Evolutionary conservation across 192 early-diverging fungal genomes (phyloP).

Genomic region (Spizellomyces punctatus): DNA sequence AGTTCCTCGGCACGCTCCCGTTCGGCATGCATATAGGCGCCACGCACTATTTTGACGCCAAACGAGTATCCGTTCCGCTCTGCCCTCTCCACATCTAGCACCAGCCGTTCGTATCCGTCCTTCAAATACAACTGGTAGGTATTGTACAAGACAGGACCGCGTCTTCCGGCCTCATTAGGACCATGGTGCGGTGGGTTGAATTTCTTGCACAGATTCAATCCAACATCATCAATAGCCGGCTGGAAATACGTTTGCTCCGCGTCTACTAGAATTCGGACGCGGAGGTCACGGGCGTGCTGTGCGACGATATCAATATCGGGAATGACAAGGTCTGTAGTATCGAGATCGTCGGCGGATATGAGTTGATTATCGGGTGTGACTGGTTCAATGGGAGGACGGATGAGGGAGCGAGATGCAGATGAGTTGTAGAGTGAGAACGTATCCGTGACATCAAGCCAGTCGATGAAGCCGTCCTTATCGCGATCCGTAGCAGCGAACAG

Average conservation of each 20-base stretch:
- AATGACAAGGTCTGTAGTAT: constrained; percentile 70
- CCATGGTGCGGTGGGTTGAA: constrained; percentile 62
- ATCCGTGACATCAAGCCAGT: constrained; percentile 67
- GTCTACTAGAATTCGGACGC: constrained; percentile 84
- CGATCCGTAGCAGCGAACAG: constrained; percentile 50
- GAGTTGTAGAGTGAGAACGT: constrained; percentile 68
- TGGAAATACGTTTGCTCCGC: constrained; percentile 96
- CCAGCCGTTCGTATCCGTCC: constrained; percentile 63
- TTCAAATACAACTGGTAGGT: constrained; percentile 96
- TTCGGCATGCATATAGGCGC: constrained; percentile 80
- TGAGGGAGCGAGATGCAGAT: constrained; percentile 45
- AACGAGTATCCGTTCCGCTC: constrained; percentile 73
- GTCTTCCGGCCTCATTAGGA: not conserved
- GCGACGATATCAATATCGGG: constrained; percentile 70
- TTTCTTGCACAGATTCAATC: constrained; percentile 65
- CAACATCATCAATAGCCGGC: constrained; percentile 85
- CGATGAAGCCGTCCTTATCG: constrained; percentile 58
- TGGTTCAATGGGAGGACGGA: constrained; percentile 36
- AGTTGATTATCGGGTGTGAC: constrained; percentile 14
- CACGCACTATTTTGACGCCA: constrained; percentile 88
- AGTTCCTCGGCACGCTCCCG: constrained; percentile 68
- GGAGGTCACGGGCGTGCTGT: constrained; percentile 58
- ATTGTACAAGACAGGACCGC: constrained; percentile 79
- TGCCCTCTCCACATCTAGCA: constrained; percentile 66
- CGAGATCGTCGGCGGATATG: constrained; percentile 58